Base-by-base conservation (phyloP, 306 rosid genomes). In the Fragaria iinumae region DNA sequence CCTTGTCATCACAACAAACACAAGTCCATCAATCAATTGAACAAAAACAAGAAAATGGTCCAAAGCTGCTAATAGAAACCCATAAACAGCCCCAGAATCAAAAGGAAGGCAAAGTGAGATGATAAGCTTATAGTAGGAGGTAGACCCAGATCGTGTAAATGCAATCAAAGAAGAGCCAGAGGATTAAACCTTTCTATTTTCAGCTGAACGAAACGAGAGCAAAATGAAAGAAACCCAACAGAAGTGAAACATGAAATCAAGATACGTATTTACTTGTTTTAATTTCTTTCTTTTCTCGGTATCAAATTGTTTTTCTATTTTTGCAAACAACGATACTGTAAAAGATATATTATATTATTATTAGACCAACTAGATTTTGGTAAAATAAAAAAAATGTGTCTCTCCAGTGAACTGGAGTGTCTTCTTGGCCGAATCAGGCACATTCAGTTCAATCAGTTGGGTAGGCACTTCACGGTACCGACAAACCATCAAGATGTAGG, bases 1-100 rank as follows among this genome's bases (percentile, higher is more conserved):
- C 82, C 80, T 75, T 78, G 71, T 25, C 44, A 65, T 4, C 8
- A 39, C n/a, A 36, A 65, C 16, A 67, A 3, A 47, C 21, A 36
- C 55, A 34, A 55, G 20, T 67, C 9, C 34, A 39, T 23, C 55
- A 62, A 59, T 49, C 27, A 50, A 36, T 36, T 6, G 2, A 4
- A 38, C 3, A 73, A n/a, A 72, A 47, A 36, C 10, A 11, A 18
- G 7, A 6, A 73, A 29, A 21, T 5, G 29, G 23, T 7, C 8
- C 41, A 72, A 48, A 29, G 5, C 13, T 8, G 39, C 29, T 41
- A 20, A 39, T 2, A 10, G 27, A 13, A 25, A 39, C 57, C 32
- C 60, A 60, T 60, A 25, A 71, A 17, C 11, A 32, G 47, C 32
- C 50, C 34, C 63, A 41, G 50, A 49, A n/a, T 20, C 10, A 18